Conservation (phyloP, 2,329 filamentous ascomycete genomes). For the Aspergillus tamarii region DNA sequence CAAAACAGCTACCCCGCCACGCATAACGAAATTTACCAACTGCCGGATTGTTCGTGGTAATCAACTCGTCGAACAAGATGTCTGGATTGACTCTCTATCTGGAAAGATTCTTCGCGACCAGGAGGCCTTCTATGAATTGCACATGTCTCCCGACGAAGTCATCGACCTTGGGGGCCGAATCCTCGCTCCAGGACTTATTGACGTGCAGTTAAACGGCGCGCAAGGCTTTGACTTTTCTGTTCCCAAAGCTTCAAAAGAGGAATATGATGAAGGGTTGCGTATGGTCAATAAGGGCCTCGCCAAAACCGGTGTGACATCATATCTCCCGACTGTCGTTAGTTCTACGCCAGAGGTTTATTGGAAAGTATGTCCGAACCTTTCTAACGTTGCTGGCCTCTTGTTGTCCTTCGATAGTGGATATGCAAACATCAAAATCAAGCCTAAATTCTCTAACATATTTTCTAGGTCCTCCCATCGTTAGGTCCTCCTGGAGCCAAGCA, state of each 20-base stretch:
- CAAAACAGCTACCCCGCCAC: conserved; percentile 38
- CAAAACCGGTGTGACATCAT: conserved; percentile 82
- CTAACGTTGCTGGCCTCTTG: background rate
- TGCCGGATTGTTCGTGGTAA: conserved; percentile 74
- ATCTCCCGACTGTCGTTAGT: conserved; percentile 77
- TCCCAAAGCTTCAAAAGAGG: conserved; percentile 64
- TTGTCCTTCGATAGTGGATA: background rate
- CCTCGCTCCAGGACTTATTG: conserved; percentile 82
- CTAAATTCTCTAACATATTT: background rate
- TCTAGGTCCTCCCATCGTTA: conserved; percentile 70
- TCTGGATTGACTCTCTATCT: conserved; percentile 83
- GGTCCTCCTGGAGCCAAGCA: conserved; percentile 69
- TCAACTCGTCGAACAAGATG: conserved; percentile 71
- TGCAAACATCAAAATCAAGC: background rate
- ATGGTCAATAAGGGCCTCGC: conserved; percentile 73
- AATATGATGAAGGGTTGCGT: conserved; percentile 73
- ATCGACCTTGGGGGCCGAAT: conserved; percentile 83
- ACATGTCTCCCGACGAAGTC: conserved; percentile 66
- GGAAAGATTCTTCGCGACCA: conserved; percentile 79
- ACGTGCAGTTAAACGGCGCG: conserved; percentile 88
- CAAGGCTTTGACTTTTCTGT: conserved; percentile 92
- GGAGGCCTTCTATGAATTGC: conserved; percentile 56
- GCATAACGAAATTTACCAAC: conserved; percentile 86
- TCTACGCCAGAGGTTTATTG: conserved; percentile 81
- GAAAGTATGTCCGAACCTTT: conserved; percentile 52